These are phyloP conservation scores for Coniochaeta hoffmannii DNA, from an alignment of 2,329 filamentous ascomycete species.

Conservation along the genomic window DNA sequence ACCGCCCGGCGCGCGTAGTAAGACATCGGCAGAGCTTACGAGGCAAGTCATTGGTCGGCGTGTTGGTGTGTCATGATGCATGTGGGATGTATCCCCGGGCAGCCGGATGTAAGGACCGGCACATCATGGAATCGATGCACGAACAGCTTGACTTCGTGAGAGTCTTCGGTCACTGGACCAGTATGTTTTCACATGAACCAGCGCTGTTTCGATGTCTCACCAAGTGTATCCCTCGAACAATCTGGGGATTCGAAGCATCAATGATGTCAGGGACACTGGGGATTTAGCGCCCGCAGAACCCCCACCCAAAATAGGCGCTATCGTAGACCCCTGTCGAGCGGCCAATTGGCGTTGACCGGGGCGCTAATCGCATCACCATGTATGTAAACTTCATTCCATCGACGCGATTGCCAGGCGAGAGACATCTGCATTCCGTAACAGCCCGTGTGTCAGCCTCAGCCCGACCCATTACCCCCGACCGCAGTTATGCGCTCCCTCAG, in stretches of 20 bases:
- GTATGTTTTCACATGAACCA: too few relatives aligned
- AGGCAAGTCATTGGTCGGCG: neutral
- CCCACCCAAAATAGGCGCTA: too few relatives aligned
- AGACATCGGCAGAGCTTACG: neutral
- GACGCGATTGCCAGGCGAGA: neutral
- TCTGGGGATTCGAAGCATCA: too few relatives aligned
- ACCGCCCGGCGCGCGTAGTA: neutral
- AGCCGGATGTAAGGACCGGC: neutral
- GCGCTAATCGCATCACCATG: neutral
- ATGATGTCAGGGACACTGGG: too few relatives aligned
- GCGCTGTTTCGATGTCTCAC: too few relatives aligned
- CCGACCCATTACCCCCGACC: neutral
- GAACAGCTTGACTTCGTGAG: too few relatives aligned
- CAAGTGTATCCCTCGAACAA: too few relatives aligned
- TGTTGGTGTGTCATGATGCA: neutral
- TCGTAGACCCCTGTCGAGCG: too few relatives aligned
- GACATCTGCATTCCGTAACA: neutral
- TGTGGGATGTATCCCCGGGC: neutral
- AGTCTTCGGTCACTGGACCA: too few relatives aligned
- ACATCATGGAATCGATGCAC: neutral
- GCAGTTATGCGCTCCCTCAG: conserved; percentile 10
- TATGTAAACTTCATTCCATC: neutral
- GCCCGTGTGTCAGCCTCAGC: neutral
- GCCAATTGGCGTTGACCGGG: neutral
- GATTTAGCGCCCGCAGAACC: too few relatives aligned